Base-by-base conservation (phyloP, 805 yeast species). In the Ogataea nakhonphanomensis region DNA sequence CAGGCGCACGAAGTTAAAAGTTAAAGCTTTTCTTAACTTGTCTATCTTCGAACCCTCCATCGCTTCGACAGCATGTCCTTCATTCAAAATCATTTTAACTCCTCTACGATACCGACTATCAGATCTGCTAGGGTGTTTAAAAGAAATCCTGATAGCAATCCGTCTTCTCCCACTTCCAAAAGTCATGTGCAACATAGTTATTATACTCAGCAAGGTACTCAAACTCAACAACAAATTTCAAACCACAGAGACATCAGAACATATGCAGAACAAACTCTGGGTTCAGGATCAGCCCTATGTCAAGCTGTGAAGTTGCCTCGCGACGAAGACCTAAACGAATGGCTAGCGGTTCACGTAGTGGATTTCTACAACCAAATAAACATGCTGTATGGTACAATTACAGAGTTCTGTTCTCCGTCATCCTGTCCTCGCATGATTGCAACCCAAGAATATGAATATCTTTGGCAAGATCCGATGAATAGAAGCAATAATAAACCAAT, bases 361-460 rank as follows among this genome's bases (percentile, higher is more conserved):
- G 98, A 91, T 62, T 93, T 91, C 59, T 91, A 86, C 66, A 90
- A 90, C 61, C 99, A 91, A 61, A 82, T 91, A 50, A 91, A 91
- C 64, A 93, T 91, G 99, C 69, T 91, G 7, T 91, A 93, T 54
- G 96, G 97, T 8, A 80, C 97, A 3, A 85, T 93, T 49, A 91
- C 98, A 1, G 96, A 89, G 65, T 90, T 93, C 57, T 93, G 99
- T 62, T 88, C 97, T 0, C 97, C 98, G 2, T 63, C 69, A n/a
- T 76, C 95, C 2, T 93, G 99, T 61, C 98, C 99, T 2, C 70
- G 93, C 43, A 93, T 93, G 99, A 90, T 86, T 42, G 99, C 99
- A 14, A 91, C 98, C 0, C 93, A 84, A 46, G 97, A 90, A 66
- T 91, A 89, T 59, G 99, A 93, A 63, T 93, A 93, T 58, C 71